These are phyloP conservation scores for Rhynchosporium graminicola DNA, from an alignment of 2,329 filamentous ascomycete genomes.

Conservation along the genomic window DNA sequence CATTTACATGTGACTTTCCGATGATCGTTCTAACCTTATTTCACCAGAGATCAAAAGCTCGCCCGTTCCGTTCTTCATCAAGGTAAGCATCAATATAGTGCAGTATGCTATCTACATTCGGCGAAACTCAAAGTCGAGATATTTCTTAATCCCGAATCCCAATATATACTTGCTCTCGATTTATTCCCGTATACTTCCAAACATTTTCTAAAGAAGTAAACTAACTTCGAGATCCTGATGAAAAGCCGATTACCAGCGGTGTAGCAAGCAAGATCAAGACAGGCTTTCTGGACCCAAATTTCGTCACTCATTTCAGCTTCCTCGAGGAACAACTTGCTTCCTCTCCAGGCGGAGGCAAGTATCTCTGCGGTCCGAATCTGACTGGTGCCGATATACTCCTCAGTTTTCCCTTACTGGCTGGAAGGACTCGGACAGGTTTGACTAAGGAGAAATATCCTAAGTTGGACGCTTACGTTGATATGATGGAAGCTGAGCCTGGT, in stretches of 20 bases:
- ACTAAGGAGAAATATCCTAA: conserved; percentile 49
- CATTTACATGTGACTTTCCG: neutral
- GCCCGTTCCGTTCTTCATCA: conserved; percentile 68
- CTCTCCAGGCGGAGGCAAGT: conserved; percentile 50
- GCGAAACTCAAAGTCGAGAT: too few relatives aligned
- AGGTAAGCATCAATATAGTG: too few relatives aligned
- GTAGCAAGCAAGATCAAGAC: conserved; percentile 51
- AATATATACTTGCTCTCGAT: too few relatives aligned
- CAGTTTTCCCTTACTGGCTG: conserved; percentile 52
- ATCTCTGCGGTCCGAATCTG: conserved; percentile 50
- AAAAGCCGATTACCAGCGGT: conserved; percentile 55
- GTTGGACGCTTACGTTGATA: conserved; percentile 48
- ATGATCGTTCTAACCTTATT: conserved; percentile 33
- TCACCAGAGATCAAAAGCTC: conserved; percentile 56
- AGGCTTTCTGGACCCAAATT: conserved; percentile 49
- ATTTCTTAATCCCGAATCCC: too few relatives aligned
- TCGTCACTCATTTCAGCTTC: conserved; percentile 50
- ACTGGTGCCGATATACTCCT: conserved; percentile 55
- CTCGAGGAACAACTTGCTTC: conserved; percentile 51
- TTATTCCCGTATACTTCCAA: too few relatives aligned
- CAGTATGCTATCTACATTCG: too few relatives aligned
- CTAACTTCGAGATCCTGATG: too few relatives aligned
- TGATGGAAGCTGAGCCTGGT: conserved; percentile 45
- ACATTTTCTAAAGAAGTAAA: too few relatives aligned
- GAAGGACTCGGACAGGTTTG: conserved; percentile 39